Evolutionary conservation across 805 yeast genomes (phyloP), one percentile per base, ranked within the genome.

Genomic region (Citeromyces matritensis): DNA sequence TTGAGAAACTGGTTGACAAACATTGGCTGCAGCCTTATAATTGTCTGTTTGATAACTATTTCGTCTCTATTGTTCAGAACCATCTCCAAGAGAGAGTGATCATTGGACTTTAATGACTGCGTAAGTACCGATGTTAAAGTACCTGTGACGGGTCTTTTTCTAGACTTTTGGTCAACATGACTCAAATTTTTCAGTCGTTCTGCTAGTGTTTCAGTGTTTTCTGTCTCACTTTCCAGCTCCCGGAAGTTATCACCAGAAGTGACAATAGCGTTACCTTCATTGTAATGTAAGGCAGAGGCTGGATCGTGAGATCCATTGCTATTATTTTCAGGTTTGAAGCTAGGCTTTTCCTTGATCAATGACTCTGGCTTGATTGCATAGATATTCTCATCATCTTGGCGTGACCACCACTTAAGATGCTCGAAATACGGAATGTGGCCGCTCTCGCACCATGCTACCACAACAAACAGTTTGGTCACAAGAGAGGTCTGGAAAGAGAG

Each of bases 31-130:
- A 70, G 51, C 39, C 61, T 60, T 11, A 61, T 38, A 29, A 70
- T 59, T 5, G 77, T 70, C 33, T 60, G 58, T 40, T 62, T 63
- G 29, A 69, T 65, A 6, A 67, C 55, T 5, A 45, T 48, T 30
- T 68, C 67, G 40, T 70, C 75, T 30, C 61, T 58, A 41, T 68
- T 68, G 36, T 54, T 53, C 39, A 91, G 62, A 9, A 94, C 94
- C 3, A 83, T 72, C 51, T 91, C 97, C 38, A 91, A 62, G 35
- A 91, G 60, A 7, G 91, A 59, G 44, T 76, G 85, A 49, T 91
- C 99, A 44, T 81, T 82, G 13, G 93, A 75, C 43, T 72, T 75
- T 38, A 91, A 63, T 0, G 98, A 88, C 57, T 91, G 98, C 9
- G 86, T 63, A 29, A 91, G 61, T n/a, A 91, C 71, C 1, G 80